These are phyloP conservation scores for Chaetomium globosum DNA, from an alignment of 2,329 filamentous ascomycete species.

Conservation along the genomic window DNA sequence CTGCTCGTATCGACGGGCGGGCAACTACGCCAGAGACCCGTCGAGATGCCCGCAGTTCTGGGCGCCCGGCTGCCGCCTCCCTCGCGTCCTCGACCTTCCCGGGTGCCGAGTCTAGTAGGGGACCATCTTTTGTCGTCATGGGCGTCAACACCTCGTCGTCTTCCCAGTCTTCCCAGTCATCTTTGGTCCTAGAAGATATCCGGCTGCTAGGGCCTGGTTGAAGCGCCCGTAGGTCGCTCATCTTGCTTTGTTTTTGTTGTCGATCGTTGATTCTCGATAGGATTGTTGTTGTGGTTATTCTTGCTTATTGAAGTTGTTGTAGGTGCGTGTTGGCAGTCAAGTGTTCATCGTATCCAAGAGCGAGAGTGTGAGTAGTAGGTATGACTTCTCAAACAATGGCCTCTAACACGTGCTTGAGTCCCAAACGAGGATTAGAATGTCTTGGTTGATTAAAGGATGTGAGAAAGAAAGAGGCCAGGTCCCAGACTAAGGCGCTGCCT, in stretches of 20 bases:
- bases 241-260: constrained; percentile 26
- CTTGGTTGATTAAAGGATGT: constrained; percentile 11
- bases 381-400: constrained; percentile 13
- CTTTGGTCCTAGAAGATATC: constrained; percentile 36
- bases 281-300: constrained; percentile 8
- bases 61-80: constrained; percentile 7
- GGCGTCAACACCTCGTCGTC: constrained; percentile 51
- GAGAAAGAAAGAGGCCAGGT: constrained; percentile 10
- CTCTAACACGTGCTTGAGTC: constrained; percentile 11
- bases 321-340: constrained; percentile 3
- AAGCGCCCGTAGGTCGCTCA: constrained; percentile 36
- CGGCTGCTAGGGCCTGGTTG: constrained; percentile 32
- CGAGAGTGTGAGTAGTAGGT: constrained; percentile 14
- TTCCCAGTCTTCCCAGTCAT: constrained; percentile 60
- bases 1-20: constrained; percentile 44
- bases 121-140: constrained; percentile 46
- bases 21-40: constrained; percentile 37
- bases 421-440: not conserved
- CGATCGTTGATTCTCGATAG: constrained; percentile 5
- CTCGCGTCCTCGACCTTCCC: not conserved
- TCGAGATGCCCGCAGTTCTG: constrained; percentile 29
- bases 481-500: constrained; percentile 13
- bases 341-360: not conserved
- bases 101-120: constrained; percentile 26
- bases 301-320: constrained; percentile 2